A percentile compares a stretch with the other conserved stretches of the same genome.
phyloP scores from a whole-genome alignment of 768 basidiomycete species.

The Boletus reticulatus region DNA sequence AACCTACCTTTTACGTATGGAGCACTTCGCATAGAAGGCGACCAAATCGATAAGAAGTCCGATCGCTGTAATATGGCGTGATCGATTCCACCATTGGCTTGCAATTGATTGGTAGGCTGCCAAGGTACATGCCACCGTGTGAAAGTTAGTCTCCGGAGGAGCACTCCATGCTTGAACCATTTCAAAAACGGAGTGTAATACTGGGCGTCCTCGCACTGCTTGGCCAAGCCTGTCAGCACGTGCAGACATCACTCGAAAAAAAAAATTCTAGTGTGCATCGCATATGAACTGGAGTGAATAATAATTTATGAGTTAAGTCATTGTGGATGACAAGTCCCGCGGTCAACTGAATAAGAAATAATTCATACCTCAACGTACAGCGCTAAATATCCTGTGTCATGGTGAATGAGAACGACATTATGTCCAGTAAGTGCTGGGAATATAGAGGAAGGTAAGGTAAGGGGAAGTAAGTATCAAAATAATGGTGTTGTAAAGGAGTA shows the following conservation, averaged over 20 bases:
- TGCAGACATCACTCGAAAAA: not conserved
- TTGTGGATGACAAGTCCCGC: not conserved
- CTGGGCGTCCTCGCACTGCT: not conserved
- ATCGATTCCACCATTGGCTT: not conserved
- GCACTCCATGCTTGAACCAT: not conserved
- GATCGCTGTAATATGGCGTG: not conserved
- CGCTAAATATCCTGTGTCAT: not conserved
- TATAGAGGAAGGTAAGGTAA: not conserved
- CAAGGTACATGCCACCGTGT: constrained; percentile 1
- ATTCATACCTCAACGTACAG: constrained; percentile 10
- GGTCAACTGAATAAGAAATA: not conserved
- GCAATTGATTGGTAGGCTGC: constrained; percentile 1
- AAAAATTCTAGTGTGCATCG: not conserved
- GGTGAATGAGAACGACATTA: not conserved
- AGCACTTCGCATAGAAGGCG: not conserved
- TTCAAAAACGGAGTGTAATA: not conserved
- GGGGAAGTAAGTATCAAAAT: not conserved
- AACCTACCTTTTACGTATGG: constrained; percentile 3
- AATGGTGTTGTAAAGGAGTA: not conserved
- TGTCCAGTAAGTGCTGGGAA: not conserved
- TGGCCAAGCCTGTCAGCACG: not conserved
- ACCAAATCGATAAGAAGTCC: not conserved
- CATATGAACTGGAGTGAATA: not conserved
- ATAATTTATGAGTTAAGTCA: not conserved
- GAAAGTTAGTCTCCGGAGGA: not conserved